Evolutionary conservation across 2,329 filamentous ascomycete species (phyloP), one percentile per base, ranked within the genome.

Genomic region (Calonectria naviculata): DNA sequence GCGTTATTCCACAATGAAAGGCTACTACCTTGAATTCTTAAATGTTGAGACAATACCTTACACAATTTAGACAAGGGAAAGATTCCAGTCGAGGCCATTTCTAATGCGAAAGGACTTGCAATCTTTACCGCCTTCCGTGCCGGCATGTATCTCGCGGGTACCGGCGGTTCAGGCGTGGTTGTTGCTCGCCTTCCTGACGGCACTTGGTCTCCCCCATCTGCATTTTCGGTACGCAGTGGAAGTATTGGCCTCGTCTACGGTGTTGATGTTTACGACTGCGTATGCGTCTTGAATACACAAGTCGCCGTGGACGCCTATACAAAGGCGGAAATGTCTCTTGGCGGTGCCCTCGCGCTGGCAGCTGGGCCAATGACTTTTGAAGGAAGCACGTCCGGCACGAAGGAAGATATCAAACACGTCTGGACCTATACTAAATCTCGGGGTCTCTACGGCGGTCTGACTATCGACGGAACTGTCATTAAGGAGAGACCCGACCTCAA

Each of bases 231-330:
- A 36, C 92, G 94, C 78, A 93, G 92, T 0, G 88, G 91, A 1
- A 91, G 91, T 10, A 86, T 93, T 6, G 93, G 93, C 0, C 92
- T 94, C 77, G 86, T 94, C 56, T 89, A 91, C 4, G 93, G 93
- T 5, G 88, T 94, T 6, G 93, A 95, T 80, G 92, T 94, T 21
- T 94, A 94, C 83, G 93, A 94, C 78, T 94, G 92, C 76, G 92
- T 95, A 29, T 89, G 93, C 28, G 90, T 94, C 29, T 92, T 94
- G 78, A 94, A 94, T 80, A 92, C 90, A 0, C 86, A 89, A 31
- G 86, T 90, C 65, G 93, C 93, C 2, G 83, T 94, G 49, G 88
- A 92, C 41, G 92, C 91, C 0, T 94, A 94, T 80, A 91, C 90
- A 58, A 89, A 87, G 54, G 82, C 92, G 15, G 88, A 92, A 44